Base-by-base conservation (phyloP, 495 filamentous ascomycete species). In the Neurospora sp. region DNA sequence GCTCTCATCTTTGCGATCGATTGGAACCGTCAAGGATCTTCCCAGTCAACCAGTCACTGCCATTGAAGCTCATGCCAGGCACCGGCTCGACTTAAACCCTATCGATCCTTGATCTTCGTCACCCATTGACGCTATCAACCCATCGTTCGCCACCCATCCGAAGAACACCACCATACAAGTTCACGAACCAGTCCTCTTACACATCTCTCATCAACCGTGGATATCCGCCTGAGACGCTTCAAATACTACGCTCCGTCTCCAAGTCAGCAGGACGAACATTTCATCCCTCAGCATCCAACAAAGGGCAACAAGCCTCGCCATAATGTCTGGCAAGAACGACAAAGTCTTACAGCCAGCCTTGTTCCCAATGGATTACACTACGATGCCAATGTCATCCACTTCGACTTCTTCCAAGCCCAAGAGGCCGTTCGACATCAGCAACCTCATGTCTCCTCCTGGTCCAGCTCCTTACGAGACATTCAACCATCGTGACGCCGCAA, bases 391-490 rank as follows among this genome's bases (percentile, higher is more conserved):
- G 54, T 10, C 23, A 66, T 66, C 54, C 9, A 16, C 62, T n/a
- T 69, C 70, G 5, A 75, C 72, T 75, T 71, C 71, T 20, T 35
- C 40, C 12, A 75, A 77, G 39, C 39, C 75, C 12, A 81, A 81
- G 73, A 83, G 82, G 71, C 73, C 78, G 2, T 77, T 79, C 37
- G 79, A 83, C 74, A 83, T 85, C 72, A 83, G 86, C 78, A 92
- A 86, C 79, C 85, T 94, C 44, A 91, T 94, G 89, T 94, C 92
- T 42, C 92, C 92, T 31, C 92, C 92, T 69, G 91, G 92, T 78
- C 82, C 85, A 10, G 85, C 88, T 75, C 87, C 88, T 27, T 82
- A 89, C 70, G 91, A 93, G 66, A 88, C 78, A 66, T 93, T 92
- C 81, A 80, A 83, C 23, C 76, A 77, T 27, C 44, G 69, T 70